phyloP scores from a whole-genome alignment of 441 rosid genomes.

The Melastoma candidum region DNA sequence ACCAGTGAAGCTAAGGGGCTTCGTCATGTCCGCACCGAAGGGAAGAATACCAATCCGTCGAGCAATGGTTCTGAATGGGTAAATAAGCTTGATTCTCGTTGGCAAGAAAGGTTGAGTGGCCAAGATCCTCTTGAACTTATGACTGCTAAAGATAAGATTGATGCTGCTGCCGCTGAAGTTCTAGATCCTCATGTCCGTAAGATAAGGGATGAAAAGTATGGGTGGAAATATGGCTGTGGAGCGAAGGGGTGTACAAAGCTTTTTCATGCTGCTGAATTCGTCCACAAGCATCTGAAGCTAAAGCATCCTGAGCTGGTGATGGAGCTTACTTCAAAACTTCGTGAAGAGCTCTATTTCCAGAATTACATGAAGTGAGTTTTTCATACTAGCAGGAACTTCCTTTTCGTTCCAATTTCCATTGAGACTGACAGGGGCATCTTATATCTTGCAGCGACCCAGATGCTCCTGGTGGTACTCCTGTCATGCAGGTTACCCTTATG shows the following conservation, averaged over 20 bases:
- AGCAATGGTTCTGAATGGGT: slow-evolving; percentile 62
- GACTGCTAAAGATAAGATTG: slow-evolving; percentile 93
- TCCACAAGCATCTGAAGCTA: slow-evolving; percentile 96
- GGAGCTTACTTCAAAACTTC: slow-evolving; percentile 80
- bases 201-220: slow-evolving; percentile 98
- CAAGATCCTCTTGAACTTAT: slow-evolving; percentile 90
- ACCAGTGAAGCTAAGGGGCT: slow-evolving; percentile 83
- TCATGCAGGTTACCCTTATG: slow-evolving; percentile 65
- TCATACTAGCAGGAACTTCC: slow-evolving; percentile 1
- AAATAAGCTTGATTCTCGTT: slow-evolving; percentile 60
- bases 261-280: slow-evolving; percentile 98
- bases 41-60: slow-evolving; percentile 46
- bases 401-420: neutral
- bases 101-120: slow-evolving; percentile 88
- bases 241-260: slow-evolving; percentile 99
- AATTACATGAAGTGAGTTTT: slow-evolving; percentile 89
- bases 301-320: slow-evolving; percentile 81
- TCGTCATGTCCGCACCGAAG: slow-evolving; percentile 84
- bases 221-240: slow-evolving; percentile 99
- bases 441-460: slow-evolving; percentile 59
- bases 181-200: slow-evolving; percentile 92
- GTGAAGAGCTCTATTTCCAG: slow-evolving; percentile 92
- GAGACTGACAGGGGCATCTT: slow-evolving; percentile 12
- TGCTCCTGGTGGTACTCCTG: slow-evolving; percentile 96
- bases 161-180: slow-evolving; percentile 67